phyloP scores from a whole-genome alignment of 768 basidiomycete genomes.

The Phylloporus arenicola region DNA sequence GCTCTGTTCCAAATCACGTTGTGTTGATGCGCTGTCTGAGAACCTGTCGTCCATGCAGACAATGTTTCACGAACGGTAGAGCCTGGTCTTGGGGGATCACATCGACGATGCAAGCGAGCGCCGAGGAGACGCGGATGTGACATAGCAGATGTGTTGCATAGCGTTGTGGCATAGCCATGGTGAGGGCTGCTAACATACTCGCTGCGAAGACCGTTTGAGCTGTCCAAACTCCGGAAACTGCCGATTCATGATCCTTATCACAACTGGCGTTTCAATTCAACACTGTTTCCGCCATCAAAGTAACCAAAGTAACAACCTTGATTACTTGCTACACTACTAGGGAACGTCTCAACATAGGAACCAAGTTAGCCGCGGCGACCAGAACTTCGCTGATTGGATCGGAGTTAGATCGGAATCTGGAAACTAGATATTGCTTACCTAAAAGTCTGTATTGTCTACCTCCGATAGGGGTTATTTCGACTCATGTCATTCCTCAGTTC shows the following conservation, averaged over 20 bases:
- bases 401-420: no score
- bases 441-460: no score
- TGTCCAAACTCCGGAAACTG: not conserved
- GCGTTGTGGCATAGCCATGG: not conserved
- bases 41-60: not conserved
- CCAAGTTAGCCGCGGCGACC: no score
- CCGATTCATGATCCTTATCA: no score
- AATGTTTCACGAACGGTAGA: not conserved
- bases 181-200: not conserved
- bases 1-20: not conserved
- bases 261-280: not conserved
- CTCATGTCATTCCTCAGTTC: constrained; percentile 1
- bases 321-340: no score
- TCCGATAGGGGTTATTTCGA: not conserved
- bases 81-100: no score
- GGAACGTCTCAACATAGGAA: no score
- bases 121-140: not conserved
- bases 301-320: no score
- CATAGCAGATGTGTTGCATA: not conserved
- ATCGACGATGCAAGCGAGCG: not conserved
- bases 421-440: no score
- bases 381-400: no score
- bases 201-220: no score
- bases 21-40: not conserved
- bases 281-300: no score